Percentiles rank a stretch among this genome's conserved stretches.
Conservation (phyloP, 2,329 filamentous ascomycete genomes). For the Xenosphaeropsis pyriputrescens region DNA sequence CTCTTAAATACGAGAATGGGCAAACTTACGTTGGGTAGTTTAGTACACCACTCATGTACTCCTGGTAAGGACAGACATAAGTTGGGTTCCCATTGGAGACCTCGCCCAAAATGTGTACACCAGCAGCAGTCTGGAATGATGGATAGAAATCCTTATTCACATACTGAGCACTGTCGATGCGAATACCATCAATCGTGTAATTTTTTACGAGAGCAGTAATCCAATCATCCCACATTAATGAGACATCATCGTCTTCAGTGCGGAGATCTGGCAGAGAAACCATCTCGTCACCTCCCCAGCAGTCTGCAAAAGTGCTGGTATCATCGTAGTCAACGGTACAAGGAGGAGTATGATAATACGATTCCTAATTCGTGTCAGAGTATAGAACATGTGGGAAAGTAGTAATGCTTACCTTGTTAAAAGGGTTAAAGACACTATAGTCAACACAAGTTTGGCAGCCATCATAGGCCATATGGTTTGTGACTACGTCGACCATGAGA, state of each 20-base stretch:
- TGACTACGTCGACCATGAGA: constrained; percentile 34
- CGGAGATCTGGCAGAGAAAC: constrained; percentile 26
- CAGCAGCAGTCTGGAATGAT: constrained; percentile 20
- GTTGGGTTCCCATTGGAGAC: constrained; percentile 22
- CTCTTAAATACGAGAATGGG: no score
- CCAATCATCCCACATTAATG: constrained; percentile 22
- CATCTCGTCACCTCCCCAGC: constrained; percentile 29
- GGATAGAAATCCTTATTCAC: constrained; percentile 25
- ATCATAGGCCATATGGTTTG: constrained; percentile 26
- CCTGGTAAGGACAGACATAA: constrained; percentile 27
- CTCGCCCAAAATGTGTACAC: constrained; percentile 30
- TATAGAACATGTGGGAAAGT: constrained; percentile 11
- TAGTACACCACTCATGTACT: constrained; percentile 25
- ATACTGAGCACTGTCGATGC: constrained; percentile 32
- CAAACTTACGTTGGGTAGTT: constrained; percentile 22
- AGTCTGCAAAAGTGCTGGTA: constrained; percentile 14
- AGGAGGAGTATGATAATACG: constrained; percentile 12
- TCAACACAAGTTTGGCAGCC: constrained; percentile 4
- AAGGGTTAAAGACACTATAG: constrained; percentile 7
- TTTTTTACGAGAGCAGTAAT: constrained; percentile 23
- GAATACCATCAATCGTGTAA: constrained; percentile 30
- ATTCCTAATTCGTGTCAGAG: constrained; percentile 9
- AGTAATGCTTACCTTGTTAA: constrained; percentile 6
- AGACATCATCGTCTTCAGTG: constrained; percentile 23
- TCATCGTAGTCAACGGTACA: constrained; percentile 16